A percentile compares a stretch with the other conserved stretches of the same genome.
Conservation (phyloP, 148 eudicot species). For the Cornus controversa region DNA sequence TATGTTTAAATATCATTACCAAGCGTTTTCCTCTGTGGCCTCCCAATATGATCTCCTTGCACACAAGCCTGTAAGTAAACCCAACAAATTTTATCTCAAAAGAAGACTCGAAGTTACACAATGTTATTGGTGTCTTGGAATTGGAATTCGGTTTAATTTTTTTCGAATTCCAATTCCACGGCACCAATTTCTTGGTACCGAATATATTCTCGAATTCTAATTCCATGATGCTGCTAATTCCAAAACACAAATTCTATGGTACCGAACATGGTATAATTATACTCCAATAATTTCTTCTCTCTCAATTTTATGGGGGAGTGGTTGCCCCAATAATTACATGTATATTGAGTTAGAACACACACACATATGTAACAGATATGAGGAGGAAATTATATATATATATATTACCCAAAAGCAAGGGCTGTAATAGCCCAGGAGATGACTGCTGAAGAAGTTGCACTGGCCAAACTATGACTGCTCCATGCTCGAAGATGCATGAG, state of each 20-base stretch:
- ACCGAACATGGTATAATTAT: too few species aligned
- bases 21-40: conserved; percentile 76
- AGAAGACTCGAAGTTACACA: too few species aligned
- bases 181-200: too few species aligned
- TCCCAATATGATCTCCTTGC: conserved; percentile 75
- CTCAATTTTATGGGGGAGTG: background rate
- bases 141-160: too few species aligned
- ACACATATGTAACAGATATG: too few species aligned
- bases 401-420: conserved; percentile 72
- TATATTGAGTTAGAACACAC: background rate
- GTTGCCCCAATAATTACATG: background rate
- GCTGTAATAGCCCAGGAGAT: conserved; percentile 53
- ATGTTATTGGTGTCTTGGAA: too few species aligned
- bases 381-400: background rate
- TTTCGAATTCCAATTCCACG: too few species aligned
- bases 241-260: too few species aligned
- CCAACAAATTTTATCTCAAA: background rate
- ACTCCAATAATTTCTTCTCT: too few species aligned
- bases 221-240: too few species aligned
- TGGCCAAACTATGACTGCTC: conserved; percentile 48
- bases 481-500: conserved; percentile 53
- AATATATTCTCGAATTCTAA: too few species aligned
- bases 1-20: conserved; percentile 15
- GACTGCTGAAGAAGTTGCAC: conserved; percentile 50
- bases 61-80: conserved; percentile 44